Evolutionary conservation across 1,284 basidiomycete genomes (phyloP), one percentile per base, ranked within the genome.

Genomic region (Fomitopsis palustris): DNA sequence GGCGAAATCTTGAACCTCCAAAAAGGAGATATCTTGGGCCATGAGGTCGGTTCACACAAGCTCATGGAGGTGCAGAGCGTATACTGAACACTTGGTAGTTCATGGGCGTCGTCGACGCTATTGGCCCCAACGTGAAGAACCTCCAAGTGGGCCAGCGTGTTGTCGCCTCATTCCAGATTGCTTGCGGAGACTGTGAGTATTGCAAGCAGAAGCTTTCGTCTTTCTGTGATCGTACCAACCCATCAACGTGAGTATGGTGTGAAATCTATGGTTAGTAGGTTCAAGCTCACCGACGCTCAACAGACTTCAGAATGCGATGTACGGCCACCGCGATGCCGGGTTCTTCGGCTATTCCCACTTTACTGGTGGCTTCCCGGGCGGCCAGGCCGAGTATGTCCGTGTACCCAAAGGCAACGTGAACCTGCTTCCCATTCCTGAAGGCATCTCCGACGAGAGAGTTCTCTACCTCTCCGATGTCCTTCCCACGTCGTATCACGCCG

Each of bases 281-380:
- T 37, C 35, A 3, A 33, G n/a, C 54, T 58, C 9, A 62, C 43
- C 61, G 1, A 67, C 21, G 16, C 2, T 25, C 42, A 9, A 29
- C 53, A 82, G 79, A 3, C 70, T 88, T 9, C 79, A 84, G 74
- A 83, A 87, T 41, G 76, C 78, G 33, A 83, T 92, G 81, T 90
- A 88, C 68, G 88, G 88, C 8, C 79, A 83, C 62, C 76, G 83
- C 10, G 84, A 87, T 65, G 87, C 88, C 3, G 89, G 87, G 0
- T 87, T 91, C 76, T 88, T 91, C 64, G 87, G 88, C 2, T 90
- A 89, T 72, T 84, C 83, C 16, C 87, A 90, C 72, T 83, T 90
- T 64, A 85, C 87, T 0, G 88, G 90, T 3, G 90, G 90, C 2
- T 90, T 86, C 68, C 80, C 89, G 1, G 90, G 84, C 21, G 88